phyloP scores from a whole-genome alignment of 257 asterid species.

The Petunia axillaris region DNA sequence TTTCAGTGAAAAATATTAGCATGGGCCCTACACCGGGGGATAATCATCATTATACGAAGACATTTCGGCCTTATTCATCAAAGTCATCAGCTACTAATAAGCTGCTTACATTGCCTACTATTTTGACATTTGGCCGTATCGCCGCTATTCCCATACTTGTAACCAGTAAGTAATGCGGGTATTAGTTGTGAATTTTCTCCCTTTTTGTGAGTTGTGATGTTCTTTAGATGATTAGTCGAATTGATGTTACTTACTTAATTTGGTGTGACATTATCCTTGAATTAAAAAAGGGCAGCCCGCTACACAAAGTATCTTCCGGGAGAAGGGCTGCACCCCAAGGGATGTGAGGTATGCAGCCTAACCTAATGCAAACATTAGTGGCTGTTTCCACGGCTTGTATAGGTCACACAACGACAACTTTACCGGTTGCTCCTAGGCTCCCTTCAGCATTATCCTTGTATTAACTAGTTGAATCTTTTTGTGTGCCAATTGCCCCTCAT shows the following conservation, averaged over 20 bases:
- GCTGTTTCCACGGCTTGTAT: too few species aligned
- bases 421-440: too few species aligned
- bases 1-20: slow-evolving; percentile 28
- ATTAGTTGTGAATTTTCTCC: slow-evolving; percentile 7
- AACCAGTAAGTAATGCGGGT: slow-evolving; percentile 52
- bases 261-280: not conserved
- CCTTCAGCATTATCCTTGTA: not conserved
- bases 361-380: too few species aligned
- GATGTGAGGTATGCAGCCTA: too few species aligned
- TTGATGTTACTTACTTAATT: not conserved
- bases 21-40: slow-evolving; percentile 61
- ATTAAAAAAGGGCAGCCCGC: too few species aligned
- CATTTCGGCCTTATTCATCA: not conserved
- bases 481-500: too few species aligned
- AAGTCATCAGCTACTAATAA: slow-evolving; percentile 41
- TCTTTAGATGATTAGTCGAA: slow-evolving; percentile 12
- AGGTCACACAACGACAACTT: too few species aligned
- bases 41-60: slow-evolving; percentile 24
- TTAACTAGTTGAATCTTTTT: not conserved
- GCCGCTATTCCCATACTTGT: slow-evolving; percentile 83
- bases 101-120: slow-evolving; percentile 92
- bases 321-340: too few species aligned
- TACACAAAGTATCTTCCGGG: too few species aligned
- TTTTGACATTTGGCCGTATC: slow-evolving; percentile 90
- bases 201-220: not conserved